Evolutionary conservation across 495 filamentous ascomycete genomes (phyloP).

Genomic region (Aspergillus egyptiacus): DNA sequence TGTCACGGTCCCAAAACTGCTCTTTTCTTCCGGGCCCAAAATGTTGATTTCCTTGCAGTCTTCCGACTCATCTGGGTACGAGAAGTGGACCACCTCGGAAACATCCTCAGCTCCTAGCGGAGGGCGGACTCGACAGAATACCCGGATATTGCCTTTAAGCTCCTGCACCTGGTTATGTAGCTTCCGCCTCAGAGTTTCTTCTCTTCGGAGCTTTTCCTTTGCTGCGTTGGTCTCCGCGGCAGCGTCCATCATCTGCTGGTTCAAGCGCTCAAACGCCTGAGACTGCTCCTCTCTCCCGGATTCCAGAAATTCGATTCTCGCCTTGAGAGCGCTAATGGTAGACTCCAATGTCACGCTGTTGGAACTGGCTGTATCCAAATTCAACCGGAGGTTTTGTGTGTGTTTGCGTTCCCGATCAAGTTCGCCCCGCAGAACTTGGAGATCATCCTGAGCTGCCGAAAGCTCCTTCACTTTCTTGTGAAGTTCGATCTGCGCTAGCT

Average conservation of each 20-base stretch:
- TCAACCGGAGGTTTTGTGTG: constrained; percentile 50
- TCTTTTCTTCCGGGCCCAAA: constrained; percentile 75
- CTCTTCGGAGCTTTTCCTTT: constrained; percentile 77
- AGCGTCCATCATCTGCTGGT: constrained; percentile 72
- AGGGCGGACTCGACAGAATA: constrained; percentile 96
- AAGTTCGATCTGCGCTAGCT: constrained; percentile 57
- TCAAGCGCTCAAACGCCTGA: constrained; percentile 67
- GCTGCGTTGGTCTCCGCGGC: constrained; percentile 58
- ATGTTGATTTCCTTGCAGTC: constrained; percentile 84
- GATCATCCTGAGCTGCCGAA: constrained; percentile 43
- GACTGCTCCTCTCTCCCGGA: constrained; percentile 82
- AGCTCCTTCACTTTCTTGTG: constrained; percentile 58
- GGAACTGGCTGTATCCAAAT: constrained; percentile 57
- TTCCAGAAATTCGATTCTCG: constrained; percentile 80
- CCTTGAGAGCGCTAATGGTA: constrained; percentile 64
- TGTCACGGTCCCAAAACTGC: constrained; percentile 66
- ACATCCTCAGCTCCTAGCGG: constrained; percentile 51
- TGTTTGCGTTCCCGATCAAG: constrained; percentile 56
- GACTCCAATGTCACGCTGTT: constrained; percentile 65
- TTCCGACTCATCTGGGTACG: constrained; percentile 66
- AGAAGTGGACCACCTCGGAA: constrained; percentile 60
- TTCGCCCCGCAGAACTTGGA: constrained; percentile 51
- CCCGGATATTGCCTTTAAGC: constrained; percentile 97
- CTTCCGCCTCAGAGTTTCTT: constrained; percentile 85
- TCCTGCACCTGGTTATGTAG: constrained; percentile 98